phyloP scores from a whole-genome alignment of 1,284 basidiomycete genomes.

The Cryptococcus sp. region DNA sequence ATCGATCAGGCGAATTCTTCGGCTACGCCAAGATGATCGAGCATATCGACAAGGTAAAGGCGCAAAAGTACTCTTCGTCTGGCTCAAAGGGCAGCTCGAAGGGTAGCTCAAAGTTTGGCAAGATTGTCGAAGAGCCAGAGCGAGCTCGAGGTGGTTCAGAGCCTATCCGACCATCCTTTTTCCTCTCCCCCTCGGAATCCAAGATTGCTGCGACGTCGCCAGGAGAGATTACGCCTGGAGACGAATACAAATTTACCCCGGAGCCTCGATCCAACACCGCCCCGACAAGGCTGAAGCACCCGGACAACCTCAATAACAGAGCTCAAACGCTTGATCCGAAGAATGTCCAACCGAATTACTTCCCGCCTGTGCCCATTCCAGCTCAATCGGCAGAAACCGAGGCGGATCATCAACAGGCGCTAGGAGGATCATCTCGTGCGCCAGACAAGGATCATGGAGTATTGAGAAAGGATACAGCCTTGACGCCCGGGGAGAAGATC shows the following conservation, averaged over 20 bases:
- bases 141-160: slow-evolving; percentile 15
- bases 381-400: slow-evolving; percentile 4
- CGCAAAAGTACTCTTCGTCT: slow-evolving; percentile 14
- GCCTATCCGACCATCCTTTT: slow-evolving; percentile 12
- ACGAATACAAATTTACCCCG: slow-evolving; percentile 13
- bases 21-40: slow-evolving; percentile 65
- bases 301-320: slow-evolving; percentile 3
- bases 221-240: slow-evolving; percentile 31
- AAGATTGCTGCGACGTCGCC: slow-evolving; percentile 31
- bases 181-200: slow-evolving; percentile 19
- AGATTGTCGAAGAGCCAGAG: slow-evolving; percentile 2
- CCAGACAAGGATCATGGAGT: slow-evolving; percentile 10
- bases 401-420: slow-evolving; percentile 15
- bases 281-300: background rate
- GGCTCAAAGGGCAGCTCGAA: slow-evolving; percentile 1
- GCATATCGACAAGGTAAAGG: slow-evolving; percentile 35
- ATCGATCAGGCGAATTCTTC: slow-evolving; percentile 73
- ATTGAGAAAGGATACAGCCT: slow-evolving; percentile 14
- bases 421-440: slow-evolving; percentile 15
- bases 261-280: slow-evolving; percentile 6
- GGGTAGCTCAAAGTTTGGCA: background rate
- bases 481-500: too few species aligned
- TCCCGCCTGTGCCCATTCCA: slow-evolving; percentile 14
- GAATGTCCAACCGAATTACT: slow-evolving; percentile 17
- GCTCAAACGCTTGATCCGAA: slow-evolving; percentile 33